Percentiles rank a stretch among this genome's conserved stretches.
phyloP scores from a whole-genome alignment of 1,284 basidiomycete genomes.

The Ceratobasidium sp. region DNA sequence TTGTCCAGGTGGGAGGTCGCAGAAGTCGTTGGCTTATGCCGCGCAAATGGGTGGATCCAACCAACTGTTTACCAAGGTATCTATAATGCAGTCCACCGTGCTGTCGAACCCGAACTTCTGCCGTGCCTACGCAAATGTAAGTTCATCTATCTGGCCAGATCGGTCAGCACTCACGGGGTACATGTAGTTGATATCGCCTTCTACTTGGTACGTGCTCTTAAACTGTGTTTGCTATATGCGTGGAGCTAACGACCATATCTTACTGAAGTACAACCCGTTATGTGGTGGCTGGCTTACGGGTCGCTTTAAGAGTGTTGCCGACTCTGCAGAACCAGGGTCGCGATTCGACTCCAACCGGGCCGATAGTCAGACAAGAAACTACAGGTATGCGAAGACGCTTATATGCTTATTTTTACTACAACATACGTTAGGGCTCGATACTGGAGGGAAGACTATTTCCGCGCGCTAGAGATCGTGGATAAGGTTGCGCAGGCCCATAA shows the following conservation, averaged over 20 bases:
- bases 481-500: conserved; percentile 49
- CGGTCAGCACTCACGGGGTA: neutral
- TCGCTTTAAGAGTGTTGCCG: conserved; percentile 37
- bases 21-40: conserved; percentile 65
- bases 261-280: conserved; percentile 38
- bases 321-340: conserved; percentile 34
- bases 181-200: conserved; percentile 29
- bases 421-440: conserved; percentile 30
- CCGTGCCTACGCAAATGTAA: conserved; percentile 63
- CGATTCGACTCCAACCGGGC: conserved; percentile 41
- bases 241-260: neutral
- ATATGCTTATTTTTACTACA: neutral
- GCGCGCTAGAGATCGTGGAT: conserved; percentile 29
- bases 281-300: conserved; percentile 45
- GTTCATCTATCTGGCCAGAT: conserved; percentile 58
- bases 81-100: conserved; percentile 66
- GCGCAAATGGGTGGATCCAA: conserved; percentile 62
- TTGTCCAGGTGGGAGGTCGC: conserved; percentile 59
- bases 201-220: conserved; percentile 20
- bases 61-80: conserved; percentile 64
- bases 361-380: conserved; percentile 34
- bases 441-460: conserved; percentile 38
- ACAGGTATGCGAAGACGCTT: conserved; percentile 17
- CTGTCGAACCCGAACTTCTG: conserved; percentile 66
- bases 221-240: conserved; percentile 21